phyloP scores from a whole-genome alignment of 148 eudicot species.

The Rhododendron williamsianum region DNA sequence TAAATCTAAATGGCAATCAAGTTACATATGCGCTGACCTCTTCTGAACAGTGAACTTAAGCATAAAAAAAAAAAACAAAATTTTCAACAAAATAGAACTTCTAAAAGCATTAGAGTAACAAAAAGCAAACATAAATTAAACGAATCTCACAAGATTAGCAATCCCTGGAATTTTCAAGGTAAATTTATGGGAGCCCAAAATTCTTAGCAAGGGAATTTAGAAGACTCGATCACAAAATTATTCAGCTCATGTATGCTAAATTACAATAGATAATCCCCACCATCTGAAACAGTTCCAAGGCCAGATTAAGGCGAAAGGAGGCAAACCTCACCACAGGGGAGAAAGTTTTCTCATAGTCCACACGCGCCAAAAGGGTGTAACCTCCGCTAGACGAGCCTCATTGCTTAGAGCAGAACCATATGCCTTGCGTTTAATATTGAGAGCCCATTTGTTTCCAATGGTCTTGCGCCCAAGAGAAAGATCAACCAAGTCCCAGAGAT shows the following conservation, averaged over 20 bases:
- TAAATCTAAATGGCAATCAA: neutral
- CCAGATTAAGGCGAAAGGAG: neutral
- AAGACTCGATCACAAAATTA: too few species aligned
- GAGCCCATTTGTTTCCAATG: neutral
- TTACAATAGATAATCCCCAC: neutral
- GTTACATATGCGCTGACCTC: neutral
- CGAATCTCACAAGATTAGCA: neutral
- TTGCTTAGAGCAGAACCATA: neutral
- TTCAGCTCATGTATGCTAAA: neutral
- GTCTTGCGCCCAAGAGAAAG: neutral
- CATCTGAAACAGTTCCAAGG: neutral
- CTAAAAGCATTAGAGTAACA: neutral
- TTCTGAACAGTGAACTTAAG: neutral
- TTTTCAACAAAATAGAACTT: neutral
- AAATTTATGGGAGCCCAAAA: neutral
- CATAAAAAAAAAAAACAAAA: neutral
- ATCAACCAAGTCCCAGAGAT: neutral
- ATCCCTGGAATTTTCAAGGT: neutral
- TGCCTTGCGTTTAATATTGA: neutral
- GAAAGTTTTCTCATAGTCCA: neutral
- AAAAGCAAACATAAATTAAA: neutral
- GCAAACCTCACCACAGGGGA: neutral
- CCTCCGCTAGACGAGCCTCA: neutral
- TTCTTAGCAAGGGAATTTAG: neutral
- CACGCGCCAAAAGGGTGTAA: neutral